Base-by-base conservation (phyloP, 1,284 basidiomycete genomes). In the Naganishia albida region DNA sequence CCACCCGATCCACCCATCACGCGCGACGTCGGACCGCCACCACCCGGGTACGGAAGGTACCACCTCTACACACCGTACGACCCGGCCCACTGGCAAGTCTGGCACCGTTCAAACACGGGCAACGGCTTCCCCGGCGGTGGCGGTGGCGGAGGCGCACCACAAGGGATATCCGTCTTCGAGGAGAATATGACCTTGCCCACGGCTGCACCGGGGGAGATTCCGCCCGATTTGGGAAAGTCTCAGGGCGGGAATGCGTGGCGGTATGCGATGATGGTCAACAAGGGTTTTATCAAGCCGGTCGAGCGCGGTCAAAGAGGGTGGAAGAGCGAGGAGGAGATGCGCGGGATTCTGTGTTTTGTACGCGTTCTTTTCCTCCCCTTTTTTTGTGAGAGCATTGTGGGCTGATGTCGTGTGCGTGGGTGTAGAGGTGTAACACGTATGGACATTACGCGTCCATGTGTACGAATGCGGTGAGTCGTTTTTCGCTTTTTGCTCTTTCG, bases 31-130 rank as follows among this genome's bases (percentile, higher is more conserved):
- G 91, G 91, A 0, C 92, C 92, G 15, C 91, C 92, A n/a, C 92
- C 92, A 0, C 89, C 91, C 28, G 91, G 91, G 2, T 93, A 91
- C 76, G 90, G 89, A 69, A 83, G 90, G 71, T 92, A 90, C 77
- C 87, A 87, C 40, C 88, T 89, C 73, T 89, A 88, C 75, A 89
- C 91, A 72, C 84, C 88, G 55, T 82, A 74, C 71, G 75, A 66
- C 70, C 74, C 39, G 72, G 75, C 49, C 73, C 75, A 30, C 74
- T 75, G 63, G 68, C 73, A 63, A 69, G 70, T 62, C 60, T 69
- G 48, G 72, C 86, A 67, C 79, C 77, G 43, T 26, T 15, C 3
- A 12, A 7, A 26, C 28, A n/a, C n/a, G n/a, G n/a, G n/a, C n/a
- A n/a, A n/a, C n/a, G n/a, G n/a, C n/a, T n/a, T n/a, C n/a, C n/a